Evolutionary conservation across 2,329 filamentous ascomycete genomes (phyloP), one percentile per base, ranked within the genome.

Genomic region (Alternaria longipes): DNA sequence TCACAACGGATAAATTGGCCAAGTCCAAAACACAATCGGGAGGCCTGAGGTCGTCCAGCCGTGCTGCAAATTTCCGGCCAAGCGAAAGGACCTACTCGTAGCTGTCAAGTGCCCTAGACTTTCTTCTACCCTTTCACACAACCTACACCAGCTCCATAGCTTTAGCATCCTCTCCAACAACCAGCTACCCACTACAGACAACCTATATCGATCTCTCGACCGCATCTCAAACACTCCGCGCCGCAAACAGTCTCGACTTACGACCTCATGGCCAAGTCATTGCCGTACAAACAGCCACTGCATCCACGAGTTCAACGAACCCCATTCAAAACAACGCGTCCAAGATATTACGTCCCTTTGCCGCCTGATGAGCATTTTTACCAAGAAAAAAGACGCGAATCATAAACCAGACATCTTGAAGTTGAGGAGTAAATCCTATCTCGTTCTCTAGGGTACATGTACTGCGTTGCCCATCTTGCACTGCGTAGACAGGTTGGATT

Each of bases 1-100:
- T 50, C 46, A 50, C 30, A 36, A 50, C 46, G 46, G 46, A 50
- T 50, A 50, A 50, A 50, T 36, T 24, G 20, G 24, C 32, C 28
- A 50, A 8, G 8, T 50, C 9, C 30, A 50, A 50, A 42, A 36
- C 46, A 50, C 22, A n/a, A n/a, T 24, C 32, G 46, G 46, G 32
- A 38, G 30, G 32, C 46, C 32, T 50, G 32, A 38, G 20, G 36
- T 24, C 22, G 30, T 28, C 24, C 46, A 36, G 30, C 32, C 46
- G 30, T 50, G 34, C 30, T 50, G 46, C 32, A 50, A 49, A 38
- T 50, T 50, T 50, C 46, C 46, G 20, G 20, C 16, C 46, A 36
- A 50, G 34, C 30, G 46, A 38, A n/a, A 8, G 34, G 36, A 36
- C 22, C 20, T 50, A 4, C 2, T 18, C 14, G 20, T 18, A 34